These are phyloP conservation scores for Amborella trichopoda DNA, from an alignment of 164 flowering plant genomes.

Conservation along the genomic window DNA sequence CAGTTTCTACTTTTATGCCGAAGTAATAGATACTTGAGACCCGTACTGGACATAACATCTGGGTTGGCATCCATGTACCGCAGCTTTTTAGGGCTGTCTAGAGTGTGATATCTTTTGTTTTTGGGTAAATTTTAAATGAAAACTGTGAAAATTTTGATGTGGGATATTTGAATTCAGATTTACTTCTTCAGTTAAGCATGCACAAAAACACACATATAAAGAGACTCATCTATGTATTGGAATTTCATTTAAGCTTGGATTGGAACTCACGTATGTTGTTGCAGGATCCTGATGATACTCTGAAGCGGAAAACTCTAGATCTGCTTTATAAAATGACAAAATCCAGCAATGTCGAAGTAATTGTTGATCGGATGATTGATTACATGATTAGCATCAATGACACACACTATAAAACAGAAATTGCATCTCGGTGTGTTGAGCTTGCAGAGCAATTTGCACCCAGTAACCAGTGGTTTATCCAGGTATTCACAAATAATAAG, in stretches of 20 bases:
- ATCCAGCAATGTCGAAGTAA: constrained; percentile 96
- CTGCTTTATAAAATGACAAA: constrained; percentile 93
- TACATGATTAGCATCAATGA: constrained; percentile 95
- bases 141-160: too few relatives aligned
- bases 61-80: too few relatives aligned
- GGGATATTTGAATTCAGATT: too few relatives aligned
- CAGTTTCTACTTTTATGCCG: too few relatives aligned
- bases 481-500: constrained; percentile 50
- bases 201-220: too few relatives aligned
- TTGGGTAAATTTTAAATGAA: too few relatives aligned
- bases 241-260: constrained; percentile 1
- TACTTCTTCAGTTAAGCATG: too few relatives aligned
- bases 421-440: constrained; percentile 93
- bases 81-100: too few relatives aligned
- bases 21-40: too few relatives aligned
- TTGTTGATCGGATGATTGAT: constrained; percentile 95
- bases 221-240: too few relatives aligned
- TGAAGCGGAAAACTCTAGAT: constrained; percentile 97
- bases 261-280: background rate
- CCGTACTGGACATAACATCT: too few relatives aligned
- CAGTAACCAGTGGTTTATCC: constrained; percentile 96
- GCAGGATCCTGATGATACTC: constrained; percentile 98
- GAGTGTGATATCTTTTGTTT: too few relatives aligned
- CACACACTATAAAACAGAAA: constrained; percentile 89
- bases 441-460: constrained; percentile 99